Evolutionary conservation across 2,329 filamentous ascomycete genomes (phyloP), one percentile per base, ranked within the genome.

Genomic region (Colletotrichum gigasporum): DNA sequence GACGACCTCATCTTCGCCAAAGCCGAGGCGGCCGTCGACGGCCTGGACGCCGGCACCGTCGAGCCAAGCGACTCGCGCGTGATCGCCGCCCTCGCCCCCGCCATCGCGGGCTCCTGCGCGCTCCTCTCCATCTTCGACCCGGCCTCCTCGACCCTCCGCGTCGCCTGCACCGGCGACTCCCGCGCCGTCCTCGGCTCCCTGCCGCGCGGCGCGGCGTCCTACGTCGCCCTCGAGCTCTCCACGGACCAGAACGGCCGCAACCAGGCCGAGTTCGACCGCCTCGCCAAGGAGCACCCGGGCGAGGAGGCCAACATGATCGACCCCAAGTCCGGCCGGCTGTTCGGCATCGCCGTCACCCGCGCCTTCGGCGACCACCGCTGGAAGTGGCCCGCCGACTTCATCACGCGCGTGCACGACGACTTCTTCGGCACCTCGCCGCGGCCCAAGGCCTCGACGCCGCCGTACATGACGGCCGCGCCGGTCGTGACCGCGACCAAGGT

Each of bases 281-380:
- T 92, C 12, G 72, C 79, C 9, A 74, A 74, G 1, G 84, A 86
- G 51, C 90, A 92, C 71, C 90, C 90, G 0, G 85, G 84, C 39
- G 89, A 92, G 74, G 78, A 83, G 16, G 76, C 83, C 8, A 81
- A 88, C 10, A 79, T 91, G 26, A 66, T 78, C 10, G 72, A 73
- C 42, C 54, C 71, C 3, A 79, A 82, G 62, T 77, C 81, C 14
- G 90, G 89, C 0, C 83, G 90, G 1, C 74, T 91, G 0, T 80
- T 91, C 63, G 90, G 90, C 1, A 82, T 87, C 39, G 78, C 79
- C 37, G 82, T 91, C 1, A 87, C 89, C 0, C 82, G 90, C 5
- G 89, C 87, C 0, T 92, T 93, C 71, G 90, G 90, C 14, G 90
- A 92, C 71, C 81, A 84, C 52, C 81, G 85, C 62, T 91, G 87